Base-by-base conservation (phyloP, 1,139 yeast genomes). In the Suhomyces taliae region DNA sequence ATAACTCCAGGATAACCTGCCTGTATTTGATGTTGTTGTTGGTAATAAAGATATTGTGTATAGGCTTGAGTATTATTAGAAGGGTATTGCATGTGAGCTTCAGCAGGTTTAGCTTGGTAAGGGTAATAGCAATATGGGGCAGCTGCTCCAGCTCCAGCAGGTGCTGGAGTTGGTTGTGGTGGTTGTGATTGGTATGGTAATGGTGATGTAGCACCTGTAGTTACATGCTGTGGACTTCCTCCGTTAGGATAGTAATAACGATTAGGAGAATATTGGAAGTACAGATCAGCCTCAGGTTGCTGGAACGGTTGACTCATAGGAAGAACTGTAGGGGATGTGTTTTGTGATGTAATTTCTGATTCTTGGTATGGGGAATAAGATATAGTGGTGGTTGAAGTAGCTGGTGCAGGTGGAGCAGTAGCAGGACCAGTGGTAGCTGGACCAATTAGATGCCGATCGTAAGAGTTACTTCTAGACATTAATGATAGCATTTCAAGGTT, bases 11-110 rank as follows among this genome's bases (percentile, higher is more conserved):
- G 39, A 26, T 34, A 29, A 7, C 33, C 33, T 3, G 37, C 38
- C 24, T 34, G 42, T 34, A 39, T 50, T 19, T 49, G 53, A 31
- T 39, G 47, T 19, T 36, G 43, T 24, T 48, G 49, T n/a, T 43
- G 52, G 14, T 43, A 48, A 29, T 45, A 43, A 11, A 43, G 40
- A 29, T 48, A 45, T 27, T 45, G 50, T 8, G 38, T 41, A 24
- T 43, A 37, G 12, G 42, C 24, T 19, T 19, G 24, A 19, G 24
- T 19, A 19, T 3, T 19, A 19, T 19, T 19, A 19, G 24, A 4
- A 19, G 24, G 24, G 3, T 19, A 19, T 19, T 19, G 24, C 24
- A 19, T 19, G 24, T 19, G 24, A 19, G 24, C 6, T 19, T 19
- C 24, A 19, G 24, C 24, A 19, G 24, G 24, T 19, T 19, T 19